A percentile compares a stretch with the other conserved stretches of the same genome.
phyloP scores from a whole-genome alignment of 306 rosid genomes.

The Casuarina cunninghamiana region DNA sequence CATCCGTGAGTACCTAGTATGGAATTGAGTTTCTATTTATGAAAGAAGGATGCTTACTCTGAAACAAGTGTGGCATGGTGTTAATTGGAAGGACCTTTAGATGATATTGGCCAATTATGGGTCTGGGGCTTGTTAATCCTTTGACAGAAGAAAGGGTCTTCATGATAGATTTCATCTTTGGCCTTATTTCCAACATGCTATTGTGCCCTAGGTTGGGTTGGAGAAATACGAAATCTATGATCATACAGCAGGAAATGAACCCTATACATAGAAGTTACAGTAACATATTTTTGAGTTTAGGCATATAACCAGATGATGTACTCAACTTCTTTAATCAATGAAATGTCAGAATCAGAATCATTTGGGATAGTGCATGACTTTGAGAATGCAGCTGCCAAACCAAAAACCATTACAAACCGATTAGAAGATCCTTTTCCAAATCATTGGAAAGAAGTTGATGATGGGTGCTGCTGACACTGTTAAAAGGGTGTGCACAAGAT shows the following conservation, averaged over 20 bases:
- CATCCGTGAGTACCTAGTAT: constrained; percentile 3
- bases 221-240: constrained; percentile 1
- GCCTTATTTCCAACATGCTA: not conserved
- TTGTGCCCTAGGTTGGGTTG: not conserved
- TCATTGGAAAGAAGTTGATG: not conserved
- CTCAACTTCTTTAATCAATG: not conserved
- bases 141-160: not conserved
- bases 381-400: not conserved
- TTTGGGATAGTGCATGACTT: not conserved
- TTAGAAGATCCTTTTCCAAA: no score
- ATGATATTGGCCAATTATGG: not conserved
- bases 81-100: not conserved
- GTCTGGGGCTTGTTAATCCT: not conserved
- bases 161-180: not conserved
- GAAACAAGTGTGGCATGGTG: not conserved
- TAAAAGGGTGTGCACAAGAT: constrained; percentile 62
- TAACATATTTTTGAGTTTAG: not conserved
- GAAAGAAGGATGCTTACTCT: not conserved
- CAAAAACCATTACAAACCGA: no score
- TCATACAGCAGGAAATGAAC: not conserved
- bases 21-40: not conserved
- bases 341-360: not conserved
- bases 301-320: not conserved
- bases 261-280: not conserved
- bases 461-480: constrained; percentile 90